These are phyloP conservation scores for Cladophialophora bantiana DNA, from an alignment of 2,329 filamentous ascomycete species.

Conservation along the genomic window DNA sequence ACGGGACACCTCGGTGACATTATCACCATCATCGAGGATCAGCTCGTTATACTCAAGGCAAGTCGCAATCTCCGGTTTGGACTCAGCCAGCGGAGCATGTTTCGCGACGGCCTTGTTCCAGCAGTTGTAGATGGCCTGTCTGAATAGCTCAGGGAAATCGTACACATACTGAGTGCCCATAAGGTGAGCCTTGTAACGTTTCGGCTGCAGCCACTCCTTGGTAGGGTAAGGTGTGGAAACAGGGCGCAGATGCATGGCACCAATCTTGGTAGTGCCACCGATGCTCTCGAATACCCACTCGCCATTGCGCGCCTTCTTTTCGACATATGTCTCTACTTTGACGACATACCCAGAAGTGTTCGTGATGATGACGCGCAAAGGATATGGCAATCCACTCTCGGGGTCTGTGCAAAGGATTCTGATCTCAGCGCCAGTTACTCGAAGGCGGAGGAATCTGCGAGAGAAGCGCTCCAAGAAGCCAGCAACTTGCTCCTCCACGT, in stretches of 20 bases:
- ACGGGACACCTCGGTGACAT: constrained; percentile 88
- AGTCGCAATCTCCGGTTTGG: constrained; percentile 83
- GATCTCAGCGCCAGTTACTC: constrained; percentile 96
- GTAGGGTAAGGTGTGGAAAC: constrained; percentile 93
- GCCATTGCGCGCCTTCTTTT: constrained; percentile 97
- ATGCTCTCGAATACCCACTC: constrained; percentile 99
- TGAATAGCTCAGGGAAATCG: constrained; percentile 99
- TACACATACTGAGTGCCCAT: constrained; percentile 99
- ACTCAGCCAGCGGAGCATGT: constrained; percentile 75
- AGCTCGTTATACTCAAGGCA: constrained; percentile 95
- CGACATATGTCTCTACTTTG: constrained; percentile 95
- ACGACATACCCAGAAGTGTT: constrained; percentile 99
- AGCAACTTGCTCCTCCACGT: constrained; percentile 90
- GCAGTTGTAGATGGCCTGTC: constrained; percentile 94
- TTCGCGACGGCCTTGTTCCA: constrained; percentile 80
- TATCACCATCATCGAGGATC: constrained; percentile 92
- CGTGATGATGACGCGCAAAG: constrained; percentile 93
- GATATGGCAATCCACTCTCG: constrained; percentile 80
- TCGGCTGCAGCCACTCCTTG: constrained; percentile 98
- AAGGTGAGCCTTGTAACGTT: constrained; percentile 98
- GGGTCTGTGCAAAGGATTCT: constrained; percentile 97
- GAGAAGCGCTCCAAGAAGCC: constrained; percentile 98
- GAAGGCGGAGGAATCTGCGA: constrained; percentile 91
- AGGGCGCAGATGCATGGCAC: constrained; percentile 89
- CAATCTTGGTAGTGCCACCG: constrained; percentile 91